These are phyloP conservation scores for Bryoerythrophyllum caledonicum DNA, from an alignment of 225 moss, liverwort and hornwort genomes.

Conservation along the genomic window DNA sequence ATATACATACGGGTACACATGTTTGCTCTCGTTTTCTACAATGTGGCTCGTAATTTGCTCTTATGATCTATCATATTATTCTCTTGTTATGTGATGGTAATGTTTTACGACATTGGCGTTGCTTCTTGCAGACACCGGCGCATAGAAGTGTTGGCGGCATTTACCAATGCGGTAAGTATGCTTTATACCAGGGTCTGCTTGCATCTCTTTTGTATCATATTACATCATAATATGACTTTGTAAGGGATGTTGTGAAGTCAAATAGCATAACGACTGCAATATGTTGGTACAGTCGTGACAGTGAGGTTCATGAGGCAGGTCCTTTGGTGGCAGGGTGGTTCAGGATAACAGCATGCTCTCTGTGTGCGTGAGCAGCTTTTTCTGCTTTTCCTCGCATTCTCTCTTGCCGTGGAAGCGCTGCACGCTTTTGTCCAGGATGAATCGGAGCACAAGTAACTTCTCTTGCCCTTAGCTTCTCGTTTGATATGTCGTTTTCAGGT, in stretches of 20 bases:
- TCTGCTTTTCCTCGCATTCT: slow-evolving; percentile 95
- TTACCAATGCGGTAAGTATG: slow-evolving; percentile 74
- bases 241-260: neutral
- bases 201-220: neutral
- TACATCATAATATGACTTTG: neutral
- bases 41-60: neutral
- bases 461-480: slow-evolving; percentile 19
- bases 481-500: neutral
- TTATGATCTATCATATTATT: neutral
- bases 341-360: slow-evolving; percentile 91
- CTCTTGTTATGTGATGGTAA: neutral
- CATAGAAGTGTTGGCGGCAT: slow-evolving; percentile 76
- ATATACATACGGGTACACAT: slow-evolving; percentile 63
- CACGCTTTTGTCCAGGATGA: slow-evolving; percentile 98
- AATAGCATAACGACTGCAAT: neutral
- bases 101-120: neutral
- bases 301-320: slow-evolving; percentile 62
- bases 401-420: slow-evolving; percentile 97
- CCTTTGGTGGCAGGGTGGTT: slow-evolving; percentile 61
- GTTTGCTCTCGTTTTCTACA: neutral
- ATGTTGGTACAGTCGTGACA: slow-evolving; percentile 23
- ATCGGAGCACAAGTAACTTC: slow-evolving; percentile 81
- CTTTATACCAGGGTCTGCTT: neutral
- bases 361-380: slow-evolving; percentile 97
- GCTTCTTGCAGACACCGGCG: slow-evolving; percentile 65